Evolutionary conservation across 129 eudicot species (phyloP).

Genomic region (Helianthus tuberosus): DNA sequence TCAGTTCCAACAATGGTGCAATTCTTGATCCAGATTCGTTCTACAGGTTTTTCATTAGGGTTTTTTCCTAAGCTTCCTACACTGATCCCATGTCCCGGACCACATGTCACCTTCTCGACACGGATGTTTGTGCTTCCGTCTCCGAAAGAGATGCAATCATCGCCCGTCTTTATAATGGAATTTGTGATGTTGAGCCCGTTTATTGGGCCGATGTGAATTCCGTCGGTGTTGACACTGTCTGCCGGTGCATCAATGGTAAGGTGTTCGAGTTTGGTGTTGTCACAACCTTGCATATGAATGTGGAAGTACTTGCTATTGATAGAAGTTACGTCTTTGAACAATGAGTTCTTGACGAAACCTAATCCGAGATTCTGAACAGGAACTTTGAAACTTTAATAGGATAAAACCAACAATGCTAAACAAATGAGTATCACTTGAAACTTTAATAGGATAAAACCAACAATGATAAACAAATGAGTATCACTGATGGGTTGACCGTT

Average conservation of each 20-base stretch:
- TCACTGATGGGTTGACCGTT: no score
- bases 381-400: not conserved
- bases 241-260: conserved; percentile 44
- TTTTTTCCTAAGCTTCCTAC: conserved; percentile 63
- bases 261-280: conserved; percentile 28
- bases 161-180: no score
- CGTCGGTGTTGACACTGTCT: conserved; percentile 55
- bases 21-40: conserved; percentile 44
- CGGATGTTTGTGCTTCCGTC: no score
- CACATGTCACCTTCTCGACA: no score
- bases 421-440: not conserved
- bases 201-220: conserved; percentile 51
- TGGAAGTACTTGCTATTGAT: conserved; percentile 56
- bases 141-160: no score
- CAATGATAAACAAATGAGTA: no score
- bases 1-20: conserved; percentile 42
- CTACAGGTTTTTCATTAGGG: conserved; percentile 44
- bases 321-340: conserved; percentile 38
- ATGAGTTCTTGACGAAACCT: conserved; percentile 31
- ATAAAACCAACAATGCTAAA: no score
- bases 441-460: not conserved
- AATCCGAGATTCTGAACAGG: conserved; percentile 41
- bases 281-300: conserved; percentile 23
- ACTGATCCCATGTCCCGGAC: conserved; percentile 33
- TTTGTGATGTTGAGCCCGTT: not conserved